phyloP scores from a whole-genome alignment of 2,329 filamentous ascomycete species.

The Diaporthe vaccinii region DNA sequence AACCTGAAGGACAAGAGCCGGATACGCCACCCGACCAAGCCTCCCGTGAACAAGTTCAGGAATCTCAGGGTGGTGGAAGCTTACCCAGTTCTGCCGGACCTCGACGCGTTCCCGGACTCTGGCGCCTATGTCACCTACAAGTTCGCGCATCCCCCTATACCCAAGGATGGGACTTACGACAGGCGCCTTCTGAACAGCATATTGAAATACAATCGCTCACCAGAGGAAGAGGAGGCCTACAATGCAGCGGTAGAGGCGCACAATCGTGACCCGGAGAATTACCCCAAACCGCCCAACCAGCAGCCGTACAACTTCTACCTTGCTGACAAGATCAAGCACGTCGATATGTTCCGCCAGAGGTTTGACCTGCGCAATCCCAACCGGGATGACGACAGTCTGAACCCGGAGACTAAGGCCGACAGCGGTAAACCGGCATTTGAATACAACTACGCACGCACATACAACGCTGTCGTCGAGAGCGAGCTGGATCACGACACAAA shows the following conservation, averaged over 20 bases:
- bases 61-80: conserved; percentile 71
- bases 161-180: conserved; percentile 64
- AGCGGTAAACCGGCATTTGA: conserved; percentile 60
- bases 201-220: conserved; percentile 69
- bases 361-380: conserved; percentile 71
- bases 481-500: conserved; percentile 70
- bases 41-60: conserved; percentile 46
- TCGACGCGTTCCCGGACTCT: conserved; percentile 77
- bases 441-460: conserved; percentile 73
- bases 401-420: conserved; percentile 63
- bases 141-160: conserved; percentile 75
- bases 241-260: conserved; percentile 65
- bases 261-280: conserved; percentile 68
- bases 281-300: conserved; percentile 68
- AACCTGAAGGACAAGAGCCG: conserved; percentile 67
- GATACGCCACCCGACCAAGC: conserved; percentile 70
- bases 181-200: conserved; percentile 72
- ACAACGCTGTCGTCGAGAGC: conserved; percentile 72
- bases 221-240: conserved; percentile 67
- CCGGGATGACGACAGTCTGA: conserved; percentile 66
- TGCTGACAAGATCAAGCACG: conserved; percentile 61
- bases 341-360: conserved; percentile 69
- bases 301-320: conserved; percentile 79
- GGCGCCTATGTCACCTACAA: conserved; percentile 79
- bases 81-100: conserved; percentile 73